Base-by-base conservation (phyloP, 805 yeast species). In the Spathaspora arborariae region DNA sequence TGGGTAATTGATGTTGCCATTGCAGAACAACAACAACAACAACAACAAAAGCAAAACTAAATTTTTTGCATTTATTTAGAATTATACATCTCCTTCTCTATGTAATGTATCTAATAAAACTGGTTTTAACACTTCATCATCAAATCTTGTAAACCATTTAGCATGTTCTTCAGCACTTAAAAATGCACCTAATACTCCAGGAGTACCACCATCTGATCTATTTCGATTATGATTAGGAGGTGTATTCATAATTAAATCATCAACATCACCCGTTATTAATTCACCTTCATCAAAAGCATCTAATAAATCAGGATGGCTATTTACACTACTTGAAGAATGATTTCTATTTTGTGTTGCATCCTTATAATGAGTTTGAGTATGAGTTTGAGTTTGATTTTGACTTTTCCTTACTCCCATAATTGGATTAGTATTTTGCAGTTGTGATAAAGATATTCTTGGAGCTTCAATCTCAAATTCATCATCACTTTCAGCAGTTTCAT, bases 391-490 rank as follows among this genome's bases (percentile, higher is more conserved):
- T 20, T 20, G 16, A 10, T 15, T 20, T 38, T 37, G 33, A 24
- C 13, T 24, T 20, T 33, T 37, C 20, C 15, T 46, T 13, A 16
- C 21, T 6, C 35, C 35, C 35, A 30, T 30, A 13, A 30, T 15
- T 13, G 35, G n/a, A 15, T 13, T 30, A 4, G 35, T 30, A 7
- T 16, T 30, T 7, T 27, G n/a, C 11, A 22, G 24, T 22, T 8
- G 27, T 15, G n/a, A 10, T n/a, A 30, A 13, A n/a, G 61, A 69
- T 50, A 71, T 55, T 48, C 73, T 60, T 45, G 87, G 75, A 34
- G 88, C 86, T 65, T 91, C 97, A 41, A 90, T 85, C 60, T 92
- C 97, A 63, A 92, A 92, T 63, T 94, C 99, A 59, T 94, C 98
- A 65, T 94, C 99, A 43, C 89, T 81, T 35, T 83, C 91, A 42